These are phyloP conservation scores for Globisporangium paddicum DNA, from an alignment of 352 stramenopile species.

Conservation along the genomic window DNA sequence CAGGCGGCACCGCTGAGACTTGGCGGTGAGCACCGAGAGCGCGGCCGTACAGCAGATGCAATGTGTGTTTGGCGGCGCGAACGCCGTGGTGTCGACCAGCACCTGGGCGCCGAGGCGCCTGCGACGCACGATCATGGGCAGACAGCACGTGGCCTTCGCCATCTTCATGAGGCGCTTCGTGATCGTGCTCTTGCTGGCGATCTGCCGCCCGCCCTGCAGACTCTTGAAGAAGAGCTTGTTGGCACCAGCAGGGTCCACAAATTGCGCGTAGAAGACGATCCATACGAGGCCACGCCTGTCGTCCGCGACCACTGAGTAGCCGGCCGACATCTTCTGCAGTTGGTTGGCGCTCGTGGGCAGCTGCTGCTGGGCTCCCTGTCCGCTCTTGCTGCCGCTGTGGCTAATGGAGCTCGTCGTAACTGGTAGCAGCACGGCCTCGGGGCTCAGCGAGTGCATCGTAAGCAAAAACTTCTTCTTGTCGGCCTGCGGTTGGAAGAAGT, in stretches of 20 bases:
- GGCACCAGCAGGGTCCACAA: neutral
- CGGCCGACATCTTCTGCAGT: slow-evolving; percentile 15
- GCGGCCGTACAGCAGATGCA: slow-evolving; percentile 26
- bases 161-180: slow-evolving; percentile 30
- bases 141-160: slow-evolving; percentile 28
- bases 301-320: slow-evolving; percentile 15
- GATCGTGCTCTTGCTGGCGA: slow-evolving; percentile 12
- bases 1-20: slow-evolving; percentile 49
- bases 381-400: slow-evolving; percentile 9
- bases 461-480: slow-evolving; percentile 26
- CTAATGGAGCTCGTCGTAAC: slow-evolving; percentile 20
- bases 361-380: slow-evolving; percentile 7
- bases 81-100: slow-evolving; percentile 20
- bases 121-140: slow-evolving; percentile 26
- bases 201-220: neutral
- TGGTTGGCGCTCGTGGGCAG: slow-evolving; percentile 10
- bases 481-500: slow-evolving; percentile 16
- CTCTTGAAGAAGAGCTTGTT: neutral
- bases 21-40: slow-evolving; percentile 16
- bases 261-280: slow-evolving; percentile 13
- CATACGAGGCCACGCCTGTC: slow-evolving; percentile 17
- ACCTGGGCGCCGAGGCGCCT: slow-evolving; percentile 28
- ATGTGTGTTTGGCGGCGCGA: slow-evolving; percentile 23
- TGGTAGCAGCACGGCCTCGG: slow-evolving; percentile 31
- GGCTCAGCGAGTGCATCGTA: slow-evolving; percentile 30